Percentiles rank a stretch among this genome's conserved stretches.
Conservation (phyloP, 179 eudicot species). For the Spinacia oleracea region DNA sequence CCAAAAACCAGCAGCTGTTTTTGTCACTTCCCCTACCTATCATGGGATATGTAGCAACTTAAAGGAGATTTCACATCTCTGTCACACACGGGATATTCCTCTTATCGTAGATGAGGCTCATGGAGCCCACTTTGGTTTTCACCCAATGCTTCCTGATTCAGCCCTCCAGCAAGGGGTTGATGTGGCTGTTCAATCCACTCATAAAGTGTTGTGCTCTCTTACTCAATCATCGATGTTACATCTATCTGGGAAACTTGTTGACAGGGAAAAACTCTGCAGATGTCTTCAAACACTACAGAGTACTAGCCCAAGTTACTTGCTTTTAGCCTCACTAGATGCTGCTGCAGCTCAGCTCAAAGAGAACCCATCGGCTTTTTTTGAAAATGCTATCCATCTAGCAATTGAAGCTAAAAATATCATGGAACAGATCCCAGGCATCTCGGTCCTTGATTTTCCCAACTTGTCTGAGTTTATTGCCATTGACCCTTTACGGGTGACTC, state of each 20-base stretch:
- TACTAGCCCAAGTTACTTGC: conserved; percentile 83
- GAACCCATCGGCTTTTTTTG: conserved; percentile 42
- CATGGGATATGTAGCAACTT: conserved; percentile 83
- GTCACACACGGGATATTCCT: conserved; percentile 57
- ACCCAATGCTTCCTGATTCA: conserved; percentile 55
- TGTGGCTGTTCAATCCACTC: conserved; percentile 82
- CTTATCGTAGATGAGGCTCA: conserved; percentile 91
- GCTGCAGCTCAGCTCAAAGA: conserved; percentile 62
- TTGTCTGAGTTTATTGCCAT: conserved; percentile 40
- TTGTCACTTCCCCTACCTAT: conserved; percentile 79
- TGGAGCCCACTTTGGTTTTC: conserved; percentile 99
- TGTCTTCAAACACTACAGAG: conserved; percentile 88
- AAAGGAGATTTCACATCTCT: conserved; percentile 49
- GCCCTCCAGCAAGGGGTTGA: conserved; percentile 87
- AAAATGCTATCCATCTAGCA: conserved; percentile 51
- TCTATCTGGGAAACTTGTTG: conserved; percentile 54
- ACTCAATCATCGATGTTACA: conserved; percentile 94
- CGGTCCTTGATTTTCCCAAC: conserved; percentile 45
- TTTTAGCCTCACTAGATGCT: conserved; percentile 89
- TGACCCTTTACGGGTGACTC: conserved; percentile 69
- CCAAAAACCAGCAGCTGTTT: conserved; percentile 67
- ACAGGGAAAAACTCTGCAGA: conserved; percentile 59
- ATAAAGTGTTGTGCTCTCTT: conserved; percentile 82
- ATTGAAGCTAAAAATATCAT: conserved; percentile 45
- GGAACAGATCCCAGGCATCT: conserved; percentile 50